Conservation (phyloP, 352 stramenopile genomes). For the Globisporangium paroecandrum region DNA sequence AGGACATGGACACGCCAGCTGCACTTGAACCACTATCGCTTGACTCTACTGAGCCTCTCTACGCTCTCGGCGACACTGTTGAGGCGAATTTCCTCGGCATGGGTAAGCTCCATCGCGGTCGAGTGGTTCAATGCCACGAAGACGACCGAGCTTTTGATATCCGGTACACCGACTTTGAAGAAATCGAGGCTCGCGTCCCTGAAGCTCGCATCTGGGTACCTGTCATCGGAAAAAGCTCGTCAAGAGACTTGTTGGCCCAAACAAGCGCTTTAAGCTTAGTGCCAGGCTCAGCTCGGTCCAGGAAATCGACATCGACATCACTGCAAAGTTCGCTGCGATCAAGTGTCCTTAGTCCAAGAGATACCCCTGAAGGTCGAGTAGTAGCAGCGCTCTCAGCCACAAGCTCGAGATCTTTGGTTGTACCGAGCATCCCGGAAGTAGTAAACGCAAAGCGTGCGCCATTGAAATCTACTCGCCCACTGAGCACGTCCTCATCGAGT, state of each 20-base stretch:
- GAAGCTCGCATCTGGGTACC: background rate
- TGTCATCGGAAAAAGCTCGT: background rate
- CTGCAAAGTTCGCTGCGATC: background rate
- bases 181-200: constrained; percentile 13
- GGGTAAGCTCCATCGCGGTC: constrained; percentile 20
- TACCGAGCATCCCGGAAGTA: background rate
- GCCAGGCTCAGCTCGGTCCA: background rate
- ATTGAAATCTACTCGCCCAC: background rate
- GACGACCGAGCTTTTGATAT: constrained; percentile 13
- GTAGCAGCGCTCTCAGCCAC: background rate
- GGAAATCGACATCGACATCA: background rate
- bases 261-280: background rate
- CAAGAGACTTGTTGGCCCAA: background rate
- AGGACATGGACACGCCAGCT: background rate
- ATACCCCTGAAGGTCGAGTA: background rate
- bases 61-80: constrained; percentile 2
- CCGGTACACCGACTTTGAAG: constrained; percentile 14
- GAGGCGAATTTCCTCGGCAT: constrained; percentile 23
- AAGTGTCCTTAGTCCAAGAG: background rate
- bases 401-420: background rate
- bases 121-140: constrained; percentile 13
- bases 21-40: too few relatives aligned
- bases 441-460: background rate
- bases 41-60: background rate
- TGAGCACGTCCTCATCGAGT: background rate